A percentile compares a stretch with the other conserved stretches of the same genome.
Evolutionary conservation across 805 yeast species (phyloP).

Genomic region (Cyberlindnera xishuangbannaensis): DNA sequence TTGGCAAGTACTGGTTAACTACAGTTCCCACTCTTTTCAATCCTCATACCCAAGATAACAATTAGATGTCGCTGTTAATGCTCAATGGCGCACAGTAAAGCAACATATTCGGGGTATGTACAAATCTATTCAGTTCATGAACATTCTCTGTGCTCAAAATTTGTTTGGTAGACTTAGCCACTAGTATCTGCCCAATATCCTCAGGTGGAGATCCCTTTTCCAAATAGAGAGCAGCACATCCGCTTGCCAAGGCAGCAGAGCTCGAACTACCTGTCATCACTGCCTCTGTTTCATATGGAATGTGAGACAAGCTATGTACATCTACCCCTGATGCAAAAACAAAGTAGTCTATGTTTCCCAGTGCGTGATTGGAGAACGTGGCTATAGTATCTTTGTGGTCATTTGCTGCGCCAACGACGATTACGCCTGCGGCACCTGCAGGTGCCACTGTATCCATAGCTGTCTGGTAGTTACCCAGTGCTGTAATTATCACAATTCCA

Average conservation of each 20-base stretch:
- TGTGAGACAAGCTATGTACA: conserved; percentile 52
- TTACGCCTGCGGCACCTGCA: conserved; percentile 62
- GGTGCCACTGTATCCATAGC: conserved; percentile 80
- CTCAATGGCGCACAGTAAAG: conserved; percentile 14
- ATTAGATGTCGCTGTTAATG: too few relatives aligned
- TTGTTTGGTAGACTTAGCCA: conserved; percentile 35
- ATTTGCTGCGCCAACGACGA: conserved; percentile 85
- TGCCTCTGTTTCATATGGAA: conserved; percentile 20
- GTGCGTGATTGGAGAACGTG: conserved; percentile 73
- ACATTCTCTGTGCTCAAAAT: neutral
- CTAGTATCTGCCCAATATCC: conserved; percentile 36
- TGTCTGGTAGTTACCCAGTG: conserved; percentile 78
- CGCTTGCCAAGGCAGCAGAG: conserved; percentile 71
- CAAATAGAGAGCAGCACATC: conserved; percentile 49
- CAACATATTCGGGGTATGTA: conserved; percentile 7
- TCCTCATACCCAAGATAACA: too few relatives aligned
- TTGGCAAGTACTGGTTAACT: too few relatives aligned
- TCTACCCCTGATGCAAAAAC: conserved; percentile 75
- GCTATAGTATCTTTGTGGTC: conserved; percentile 66
- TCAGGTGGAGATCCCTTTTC: conserved; percentile 41
- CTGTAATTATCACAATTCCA: conserved; percentile 67
- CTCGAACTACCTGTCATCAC: conserved; percentile 68
- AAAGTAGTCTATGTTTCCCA: conserved; percentile 42
- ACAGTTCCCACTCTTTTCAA: too few relatives aligned
- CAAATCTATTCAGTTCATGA: neutral